phyloP scores from a whole-genome alignment of 129 eudicot species.

The Artemisia argyi region DNA sequence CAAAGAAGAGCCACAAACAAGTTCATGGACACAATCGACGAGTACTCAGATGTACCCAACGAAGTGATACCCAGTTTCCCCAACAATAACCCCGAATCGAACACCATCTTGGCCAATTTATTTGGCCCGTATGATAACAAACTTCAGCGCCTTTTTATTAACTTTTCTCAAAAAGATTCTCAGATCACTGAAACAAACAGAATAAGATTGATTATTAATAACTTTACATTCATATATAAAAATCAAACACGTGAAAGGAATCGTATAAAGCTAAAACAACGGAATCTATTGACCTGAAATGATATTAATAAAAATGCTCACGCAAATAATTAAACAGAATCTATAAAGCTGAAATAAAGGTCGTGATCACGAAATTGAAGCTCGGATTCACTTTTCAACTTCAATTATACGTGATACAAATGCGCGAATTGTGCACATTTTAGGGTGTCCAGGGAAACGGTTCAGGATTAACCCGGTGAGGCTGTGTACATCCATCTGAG shows the following conservation, averaged over 20 bases:
- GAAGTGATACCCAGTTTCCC: conserved; percentile 33
- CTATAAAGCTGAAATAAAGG: not conserved
- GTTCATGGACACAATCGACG: conserved; percentile 68
- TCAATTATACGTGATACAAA: no score
- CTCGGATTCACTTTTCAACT: not conserved
- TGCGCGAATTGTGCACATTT: no score
- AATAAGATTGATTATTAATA: not conserved
- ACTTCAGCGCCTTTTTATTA: conserved; percentile 27
- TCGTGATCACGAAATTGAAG: not conserved
- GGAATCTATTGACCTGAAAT: not conserved
- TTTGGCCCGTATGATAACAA: conserved; percentile 31
- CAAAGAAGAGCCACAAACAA: conserved; percentile 82
- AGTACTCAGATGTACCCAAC: conserved; percentile 52
- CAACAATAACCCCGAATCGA: conserved; percentile 38
- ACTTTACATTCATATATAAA: conserved; percentile 1
- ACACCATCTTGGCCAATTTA: conserved; percentile 45
- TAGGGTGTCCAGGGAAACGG: no score
- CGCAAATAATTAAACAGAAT: not conserved
- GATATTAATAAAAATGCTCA: not conserved
- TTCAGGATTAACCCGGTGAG: no score
- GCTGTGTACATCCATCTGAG: no score
- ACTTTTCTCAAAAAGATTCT: conserved; percentile 14
- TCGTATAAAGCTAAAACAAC: conserved; percentile 15
- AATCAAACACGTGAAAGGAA: conserved; percentile 2
- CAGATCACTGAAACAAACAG: conserved; percentile 28